Evolutionary conservation across 1,284 basidiomycete genomes (phyloP).

Genomic region (Neolentinus lepideus): DNA sequence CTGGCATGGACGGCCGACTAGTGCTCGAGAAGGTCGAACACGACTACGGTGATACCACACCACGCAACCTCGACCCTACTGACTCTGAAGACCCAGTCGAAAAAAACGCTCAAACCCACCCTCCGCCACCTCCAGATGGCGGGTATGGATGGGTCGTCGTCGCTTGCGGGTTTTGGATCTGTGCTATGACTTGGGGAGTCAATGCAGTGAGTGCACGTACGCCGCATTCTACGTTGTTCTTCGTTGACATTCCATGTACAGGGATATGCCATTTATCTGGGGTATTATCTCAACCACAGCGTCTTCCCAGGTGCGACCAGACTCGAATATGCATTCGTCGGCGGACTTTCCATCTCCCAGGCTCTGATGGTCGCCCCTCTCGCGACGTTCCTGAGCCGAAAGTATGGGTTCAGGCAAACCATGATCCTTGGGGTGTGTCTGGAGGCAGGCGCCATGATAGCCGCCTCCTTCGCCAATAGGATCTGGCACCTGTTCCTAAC

Average conservation of each 20-base stretch:
- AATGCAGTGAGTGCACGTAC: neutral
- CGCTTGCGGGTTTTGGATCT: neutral
- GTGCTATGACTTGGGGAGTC: neutral
- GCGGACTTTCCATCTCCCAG: slow-evolving; percentile 1
- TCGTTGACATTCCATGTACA: neutral
- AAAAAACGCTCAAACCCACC: neutral
- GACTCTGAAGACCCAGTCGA: neutral
- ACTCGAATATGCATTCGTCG: neutral
- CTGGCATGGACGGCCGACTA: neutral
- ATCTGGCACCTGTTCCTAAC: slow-evolving; percentile 1
- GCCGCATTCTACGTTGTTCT: neutral
- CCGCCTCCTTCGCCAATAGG: neutral
- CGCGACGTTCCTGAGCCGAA: neutral
- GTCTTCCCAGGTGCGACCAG: neutral
- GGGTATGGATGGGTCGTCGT: neutral
- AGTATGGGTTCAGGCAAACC: neutral
- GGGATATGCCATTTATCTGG: neutral
- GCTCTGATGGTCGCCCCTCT: neutral
- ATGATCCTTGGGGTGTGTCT: neutral
- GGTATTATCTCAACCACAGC: neutral
- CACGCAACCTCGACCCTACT: neutral
- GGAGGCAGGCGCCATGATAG: neutral
- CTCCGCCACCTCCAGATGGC: neutral
- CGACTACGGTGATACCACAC: neutral
- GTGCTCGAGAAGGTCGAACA: neutral